Percentiles rank a stretch among this genome's conserved stretches.
These are phyloP conservation scores for Trichoderma sp. DNA, from an alignment of 2,329 filamentous ascomycete genomes.

Conservation along the genomic window DNA sequence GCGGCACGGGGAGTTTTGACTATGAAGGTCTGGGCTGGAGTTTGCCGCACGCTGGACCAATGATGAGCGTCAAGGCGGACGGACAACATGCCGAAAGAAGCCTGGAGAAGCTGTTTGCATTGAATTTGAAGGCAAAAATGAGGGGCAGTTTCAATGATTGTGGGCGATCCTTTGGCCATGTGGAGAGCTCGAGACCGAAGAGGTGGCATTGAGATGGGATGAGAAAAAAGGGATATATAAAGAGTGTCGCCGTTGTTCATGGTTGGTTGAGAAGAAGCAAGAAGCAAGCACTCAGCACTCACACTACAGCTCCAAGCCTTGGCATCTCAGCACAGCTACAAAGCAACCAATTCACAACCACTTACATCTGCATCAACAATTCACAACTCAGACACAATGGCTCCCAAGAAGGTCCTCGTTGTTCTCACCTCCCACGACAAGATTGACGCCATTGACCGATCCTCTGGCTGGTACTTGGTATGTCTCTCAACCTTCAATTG, in stretches of 20 bases:
- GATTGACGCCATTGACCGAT: conserved; percentile 49
- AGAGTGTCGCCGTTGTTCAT: neutral
- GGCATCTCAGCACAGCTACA: neutral
- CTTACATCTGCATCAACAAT: neutral
- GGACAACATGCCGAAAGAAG: neutral
- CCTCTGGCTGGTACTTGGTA: conserved; percentile 73
- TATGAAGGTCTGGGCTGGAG: neutral
- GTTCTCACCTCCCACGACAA: conserved; percentile 65
- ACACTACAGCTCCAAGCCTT: neutral
- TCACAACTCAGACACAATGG: neutral
- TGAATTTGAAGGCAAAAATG: neutral
- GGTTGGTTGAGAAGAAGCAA: neutral
- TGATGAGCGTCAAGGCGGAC: neutral
- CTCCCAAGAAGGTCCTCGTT: conserved; percentile 63
- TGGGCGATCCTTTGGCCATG: neutral
- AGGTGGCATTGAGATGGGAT: neutral
- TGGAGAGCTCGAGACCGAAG: neutral
- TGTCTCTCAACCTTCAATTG: conserved; percentile 21
- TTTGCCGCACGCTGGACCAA: neutral
- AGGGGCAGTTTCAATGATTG: neutral
- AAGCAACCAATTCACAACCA: neutral
- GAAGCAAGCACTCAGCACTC: neutral
- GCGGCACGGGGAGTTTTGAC: neutral
- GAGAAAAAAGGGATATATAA: neutral
- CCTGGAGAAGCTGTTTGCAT: neutral